A percentile compares a stretch with the other conserved stretches of the same genome.
Conservation (phyloP, 1,139 yeast genomes). For the Pichia sp. region DNA sequence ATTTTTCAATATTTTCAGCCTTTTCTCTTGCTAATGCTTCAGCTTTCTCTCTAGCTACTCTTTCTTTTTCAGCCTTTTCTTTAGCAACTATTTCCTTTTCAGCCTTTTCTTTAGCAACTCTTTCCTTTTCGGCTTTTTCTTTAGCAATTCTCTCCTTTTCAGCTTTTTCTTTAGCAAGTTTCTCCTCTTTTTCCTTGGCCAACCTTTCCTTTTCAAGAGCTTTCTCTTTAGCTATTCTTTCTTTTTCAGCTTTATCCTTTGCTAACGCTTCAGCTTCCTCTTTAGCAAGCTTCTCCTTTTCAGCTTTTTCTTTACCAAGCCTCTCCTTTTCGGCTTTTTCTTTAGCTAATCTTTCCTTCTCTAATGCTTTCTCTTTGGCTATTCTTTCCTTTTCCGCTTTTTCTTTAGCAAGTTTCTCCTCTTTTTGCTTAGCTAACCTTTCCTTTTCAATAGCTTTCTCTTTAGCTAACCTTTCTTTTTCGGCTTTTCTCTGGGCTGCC, state of each 20-base stretch:
- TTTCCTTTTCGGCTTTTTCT: conserved; percentile 14
- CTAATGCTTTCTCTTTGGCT: conserved; percentile 13
- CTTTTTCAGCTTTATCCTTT: conserved; percentile 15
- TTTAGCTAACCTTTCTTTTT: neutral
- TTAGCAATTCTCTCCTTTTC: conserved; percentile 1
- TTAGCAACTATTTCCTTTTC: neutral
- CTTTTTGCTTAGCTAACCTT: conserved; percentile 5
- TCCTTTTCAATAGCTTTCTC: neutral
- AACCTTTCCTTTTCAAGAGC: neutral
- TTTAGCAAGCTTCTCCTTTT: conserved; percentile 6
- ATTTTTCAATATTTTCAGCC: neutral
- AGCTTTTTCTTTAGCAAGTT: neutral
- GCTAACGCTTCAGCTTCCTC: conserved; percentile 3
- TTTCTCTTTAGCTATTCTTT: neutral
- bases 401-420: neutral
- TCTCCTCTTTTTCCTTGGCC: conserved; percentile 7
- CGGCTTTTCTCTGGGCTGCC: neutral
- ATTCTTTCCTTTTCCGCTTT: conserved; percentile 1
- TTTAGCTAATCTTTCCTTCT: conserved; percentile 20
- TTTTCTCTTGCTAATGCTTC: conserved; percentile 11
- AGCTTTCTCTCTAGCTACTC: neutral
- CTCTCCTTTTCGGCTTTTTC: conserved; percentile 1
- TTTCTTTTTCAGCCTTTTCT: conserved; percentile 1
- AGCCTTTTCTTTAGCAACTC: conserved; percentile 5
- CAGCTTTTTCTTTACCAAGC: conserved; percentile 5